These are phyloP conservation scores for Xylaria acuta DNA, from an alignment of 495 filamentous ascomycete species.

Conservation along the genomic window DNA sequence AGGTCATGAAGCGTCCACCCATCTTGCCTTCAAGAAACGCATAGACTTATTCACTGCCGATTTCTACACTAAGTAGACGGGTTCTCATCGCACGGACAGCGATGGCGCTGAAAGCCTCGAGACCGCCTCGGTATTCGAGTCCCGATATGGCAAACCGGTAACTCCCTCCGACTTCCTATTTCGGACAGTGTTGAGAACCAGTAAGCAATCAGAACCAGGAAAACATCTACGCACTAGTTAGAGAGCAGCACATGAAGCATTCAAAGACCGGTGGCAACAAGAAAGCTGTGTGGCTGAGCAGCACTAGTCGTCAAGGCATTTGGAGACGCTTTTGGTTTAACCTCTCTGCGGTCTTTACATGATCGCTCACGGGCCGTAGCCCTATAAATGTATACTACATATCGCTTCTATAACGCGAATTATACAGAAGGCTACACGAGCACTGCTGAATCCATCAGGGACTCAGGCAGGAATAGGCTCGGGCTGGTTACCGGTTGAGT, in stretches of 20 bases:
- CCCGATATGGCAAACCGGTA: conserved; percentile 9
- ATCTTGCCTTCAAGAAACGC: neutral
- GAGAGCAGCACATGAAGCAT: conserved; percentile 13
- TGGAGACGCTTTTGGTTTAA: conserved; percentile 4
- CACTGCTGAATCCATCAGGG: neutral
- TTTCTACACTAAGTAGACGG: neutral
- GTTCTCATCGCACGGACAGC: neutral
- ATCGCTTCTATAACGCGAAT: neutral
- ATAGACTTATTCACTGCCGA: neutral
- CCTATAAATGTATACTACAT: neutral
- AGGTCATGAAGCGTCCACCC: neutral
- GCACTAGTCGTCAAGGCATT: neutral
- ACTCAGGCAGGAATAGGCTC: conserved; percentile 2
- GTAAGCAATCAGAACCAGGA: neutral
- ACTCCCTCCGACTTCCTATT: conserved; percentile 23
- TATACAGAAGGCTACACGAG: neutral
- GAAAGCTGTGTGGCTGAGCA: neutral
- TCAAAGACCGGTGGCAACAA: neutral
- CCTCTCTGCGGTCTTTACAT: neutral
- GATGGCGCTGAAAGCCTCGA: neutral
- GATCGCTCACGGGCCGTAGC: neutral
- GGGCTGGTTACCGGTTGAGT: neutral
- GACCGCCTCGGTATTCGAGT: conserved; percentile 3
- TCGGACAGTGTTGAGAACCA: neutral
- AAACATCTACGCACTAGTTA: neutral